A percentile compares a stretch with the other conserved stretches of the same genome.
phyloP scores from a whole-genome alignment of 139 green algal genomes.

The Coccomyxa sp. region DNA sequence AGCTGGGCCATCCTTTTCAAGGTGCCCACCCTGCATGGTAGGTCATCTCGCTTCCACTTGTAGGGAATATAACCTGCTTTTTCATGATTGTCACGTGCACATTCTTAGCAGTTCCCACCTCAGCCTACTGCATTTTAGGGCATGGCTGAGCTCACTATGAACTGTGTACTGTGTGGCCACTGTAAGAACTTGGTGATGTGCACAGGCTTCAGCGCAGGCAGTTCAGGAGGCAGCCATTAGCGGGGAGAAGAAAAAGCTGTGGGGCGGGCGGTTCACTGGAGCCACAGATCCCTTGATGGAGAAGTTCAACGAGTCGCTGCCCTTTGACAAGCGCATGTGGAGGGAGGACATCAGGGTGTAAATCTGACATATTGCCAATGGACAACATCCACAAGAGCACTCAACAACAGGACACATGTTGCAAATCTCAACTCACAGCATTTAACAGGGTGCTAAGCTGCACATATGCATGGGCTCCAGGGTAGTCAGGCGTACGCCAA shows the following conservation, averaged over 20 bases:
- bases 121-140: too few species aligned
- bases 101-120: too few species aligned
- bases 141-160: too few species aligned
- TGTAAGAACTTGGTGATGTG: not conserved
- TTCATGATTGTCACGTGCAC: too few species aligned
- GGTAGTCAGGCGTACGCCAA: slow-evolving; percentile 89
- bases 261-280: slow-evolving; percentile 93
- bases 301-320: slow-evolving; percentile 94
- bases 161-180: too few species aligned
- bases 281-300: slow-evolving; percentile 92
- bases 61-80: too few species aligned
- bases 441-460: not conserved
- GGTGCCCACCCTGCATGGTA: too few species aligned
- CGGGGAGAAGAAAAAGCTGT: slow-evolving; percentile 74
- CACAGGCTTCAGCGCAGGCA: not conserved
- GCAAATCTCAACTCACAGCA: too few species aligned
- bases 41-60: too few species aligned
- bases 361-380: not conserved
- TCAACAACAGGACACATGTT: too few species aligned
- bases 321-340: slow-evolving; percentile 92
- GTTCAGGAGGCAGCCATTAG: not conserved
- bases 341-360: slow-evolving; percentile 81
- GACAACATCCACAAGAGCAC: not conserved
- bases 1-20: too few species aligned
- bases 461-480: slow-evolving; percentile 30